Base-by-base conservation (phyloP, 495 filamentous ascomycete genomes). In the Penicillium cosmopolitanum region DNA sequence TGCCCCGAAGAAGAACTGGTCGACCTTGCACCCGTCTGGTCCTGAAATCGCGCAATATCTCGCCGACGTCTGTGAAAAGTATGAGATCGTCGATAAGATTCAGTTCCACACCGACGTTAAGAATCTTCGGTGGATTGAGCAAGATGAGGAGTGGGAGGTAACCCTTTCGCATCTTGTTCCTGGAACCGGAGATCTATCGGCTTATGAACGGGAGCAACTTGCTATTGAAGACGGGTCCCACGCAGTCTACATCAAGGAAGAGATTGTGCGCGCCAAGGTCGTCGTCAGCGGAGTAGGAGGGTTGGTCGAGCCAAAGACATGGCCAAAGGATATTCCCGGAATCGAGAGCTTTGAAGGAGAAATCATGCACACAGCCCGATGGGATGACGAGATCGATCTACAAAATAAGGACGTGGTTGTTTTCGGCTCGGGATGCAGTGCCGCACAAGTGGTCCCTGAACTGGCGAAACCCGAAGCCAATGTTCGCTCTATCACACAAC, bases 341-440 rank as follows among this genome's bases (percentile, higher is more conserved):
- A 68, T 80, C 35, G 81, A 86, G 10, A 61, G 59, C 0, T 89
- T 88, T 62, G 46, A 79, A 60, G 86, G 86, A 3, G 61, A 69
- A 2, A 75, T 87, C 44, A 78, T 85, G 43, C 86, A 89, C 60
- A 82, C 86, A 2, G 82, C 84, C 6, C 67, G 81, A 23, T 89
- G 86, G 86, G 60, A 82, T 40, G 61, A 74, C 13, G 62, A 68
- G 6, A 63, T 81, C 15, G 71, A 82, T 35, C 66, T 85, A 34
- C 60, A 64, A 7, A 74, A 71, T 16, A 88, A 87, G 61, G 68
- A 81, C 43, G 80, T 89, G 6, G 74, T 86, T 40, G 75, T 89
- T 21, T 66, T 89, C 51, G 86, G 86, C 4, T 85, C 85, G 11
- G 86, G 86, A 9, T 89, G 85, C 66, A 84, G 74, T 67, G 75